Evolutionary conservation across 768 basidiomycete species (phyloP), one percentile per base, ranked within the genome.

Genomic region (Lactarius tabidus): DNA sequence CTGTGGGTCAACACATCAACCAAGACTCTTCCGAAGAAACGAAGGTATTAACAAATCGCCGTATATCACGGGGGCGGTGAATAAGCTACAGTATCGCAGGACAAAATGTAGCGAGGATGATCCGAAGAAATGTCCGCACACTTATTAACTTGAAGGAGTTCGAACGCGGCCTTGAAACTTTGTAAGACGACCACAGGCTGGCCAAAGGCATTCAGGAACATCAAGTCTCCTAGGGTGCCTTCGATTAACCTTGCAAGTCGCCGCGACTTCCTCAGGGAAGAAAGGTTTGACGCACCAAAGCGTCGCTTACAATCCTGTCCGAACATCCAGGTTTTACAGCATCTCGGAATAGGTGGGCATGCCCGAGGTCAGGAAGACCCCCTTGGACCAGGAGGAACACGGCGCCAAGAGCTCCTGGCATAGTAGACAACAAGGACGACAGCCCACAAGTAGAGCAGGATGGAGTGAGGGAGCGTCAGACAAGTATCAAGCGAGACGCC

Each of bases 91-190:
- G 65, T 36, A 76, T 65, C 18, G 79, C 75, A 23, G 53, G 1
- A 67, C 71, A 23, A 78, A 36, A 77, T 75, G 55, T 67, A 54
- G 35, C 61, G 63, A 4, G 75, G 74, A 5, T 75, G 65, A 35
- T 67, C 67, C 6, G 72, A 74, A 62, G 74, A 75, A 39, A 73
- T 70, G 15, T 41, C 56, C 29, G 67, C 67, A 18, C 76, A 74
- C 43, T 75, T 75, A 23, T 79, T 77, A 18, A n/a, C n/a, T n/a
- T n/a, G n/a, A n/a, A 81, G 70, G 12, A 82, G 71, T 12, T 82
- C 81, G 8, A 53, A 59, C 1, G 74, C 76, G 20, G 72, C 69
- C 55, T 71, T 70, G 52, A 71, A 70, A 29, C 70, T 72, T 67
- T 77, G 78, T 18, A 77, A 57, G 5, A 79, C 68, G 29, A 78